Conservation (phyloP, 768 basidiomycete species). For the Amanita fuliginea region DNA sequence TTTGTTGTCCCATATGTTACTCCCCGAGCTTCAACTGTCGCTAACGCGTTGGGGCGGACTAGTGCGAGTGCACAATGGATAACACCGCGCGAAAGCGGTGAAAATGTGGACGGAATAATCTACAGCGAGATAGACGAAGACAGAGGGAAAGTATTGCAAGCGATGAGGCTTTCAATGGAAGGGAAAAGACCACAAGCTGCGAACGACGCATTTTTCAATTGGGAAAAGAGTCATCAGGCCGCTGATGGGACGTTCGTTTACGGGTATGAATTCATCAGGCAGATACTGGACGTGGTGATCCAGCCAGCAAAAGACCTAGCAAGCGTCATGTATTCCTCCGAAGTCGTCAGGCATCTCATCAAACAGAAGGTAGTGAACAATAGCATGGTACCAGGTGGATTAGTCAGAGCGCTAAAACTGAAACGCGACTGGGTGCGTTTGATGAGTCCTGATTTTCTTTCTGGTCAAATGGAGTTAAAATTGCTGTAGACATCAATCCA, state of each 20-base stretch:
- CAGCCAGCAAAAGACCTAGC: constrained; percentile 24
- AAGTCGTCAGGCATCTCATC: constrained; percentile 48
- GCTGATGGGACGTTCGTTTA: background rate
- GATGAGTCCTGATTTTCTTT: constrained; percentile 7
- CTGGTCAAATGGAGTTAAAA: background rate
- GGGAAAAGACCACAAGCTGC: constrained; percentile 38
- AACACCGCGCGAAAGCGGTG: background rate
- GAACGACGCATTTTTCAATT: constrained; percentile 50
- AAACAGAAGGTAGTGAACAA: constrained; percentile 43
- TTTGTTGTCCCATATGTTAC: constrained; percentile 48
- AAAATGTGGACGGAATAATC: background rate
- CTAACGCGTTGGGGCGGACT: constrained; percentile 17
- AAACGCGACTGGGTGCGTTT: constrained; percentile 66
- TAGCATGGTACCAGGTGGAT: constrained; percentile 49
- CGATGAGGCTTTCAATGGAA: constrained; percentile 29
- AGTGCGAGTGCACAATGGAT: constrained; percentile 5
- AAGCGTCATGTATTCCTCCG: constrained; percentile 38
- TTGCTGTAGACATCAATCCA: constrained; percentile 30
- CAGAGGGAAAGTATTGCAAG: constrained; percentile 21
- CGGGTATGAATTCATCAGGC: constrained; percentile 46
- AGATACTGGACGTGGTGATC: constrained; percentile 41
- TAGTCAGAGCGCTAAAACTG: constrained; percentile 40
- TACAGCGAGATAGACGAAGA: background rate
- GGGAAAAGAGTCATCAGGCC: constrained; percentile 28
- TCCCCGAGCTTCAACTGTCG: constrained; percentile 48